Evolutionary conservation across 306 rosid species (phyloP).

Genomic region (Acacia acuminata): DNA sequence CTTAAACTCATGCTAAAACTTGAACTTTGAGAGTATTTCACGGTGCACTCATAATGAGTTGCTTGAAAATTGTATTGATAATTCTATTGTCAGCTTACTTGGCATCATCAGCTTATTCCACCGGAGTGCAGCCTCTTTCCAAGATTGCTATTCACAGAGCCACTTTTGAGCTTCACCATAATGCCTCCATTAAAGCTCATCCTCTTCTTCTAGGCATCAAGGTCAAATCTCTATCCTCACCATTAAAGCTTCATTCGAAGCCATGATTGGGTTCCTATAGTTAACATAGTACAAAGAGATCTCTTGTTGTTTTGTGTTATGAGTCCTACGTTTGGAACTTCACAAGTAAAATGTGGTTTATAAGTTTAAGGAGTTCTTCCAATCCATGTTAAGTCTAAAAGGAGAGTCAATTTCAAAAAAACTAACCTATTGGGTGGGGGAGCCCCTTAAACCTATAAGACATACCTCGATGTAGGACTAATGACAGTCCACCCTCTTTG

Average conservation of each 20-base stretch:
- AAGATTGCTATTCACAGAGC: constrained; percentile 62
- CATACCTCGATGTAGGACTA: too few species aligned
- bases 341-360: too few species aligned
- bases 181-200: constrained; percentile 33
- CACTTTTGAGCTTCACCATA: constrained; percentile 34
- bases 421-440: too few species aligned
- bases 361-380: too few species aligned
- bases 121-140: constrained; percentile 58
- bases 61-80: not conserved
- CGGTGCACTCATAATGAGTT: not conserved
- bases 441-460: too few species aligned
- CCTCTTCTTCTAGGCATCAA: constrained; percentile 36
- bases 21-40: not conserved
- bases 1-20: not conserved
- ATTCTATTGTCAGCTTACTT: not conserved
- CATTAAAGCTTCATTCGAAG: not conserved
- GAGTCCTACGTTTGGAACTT: too few species aligned
- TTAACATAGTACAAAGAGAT: not conserved
- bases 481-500: too few species aligned
- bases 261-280: too few species aligned
- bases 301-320: not conserved
- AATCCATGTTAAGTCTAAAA: too few species aligned
- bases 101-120: not conserved
- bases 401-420: too few species aligned
- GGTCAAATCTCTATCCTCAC: constrained; percentile 26